Evolutionary conservation across 129 eudicot genomes (phyloP).

Genomic region (Ambrosia artemisiifolia): DNA sequence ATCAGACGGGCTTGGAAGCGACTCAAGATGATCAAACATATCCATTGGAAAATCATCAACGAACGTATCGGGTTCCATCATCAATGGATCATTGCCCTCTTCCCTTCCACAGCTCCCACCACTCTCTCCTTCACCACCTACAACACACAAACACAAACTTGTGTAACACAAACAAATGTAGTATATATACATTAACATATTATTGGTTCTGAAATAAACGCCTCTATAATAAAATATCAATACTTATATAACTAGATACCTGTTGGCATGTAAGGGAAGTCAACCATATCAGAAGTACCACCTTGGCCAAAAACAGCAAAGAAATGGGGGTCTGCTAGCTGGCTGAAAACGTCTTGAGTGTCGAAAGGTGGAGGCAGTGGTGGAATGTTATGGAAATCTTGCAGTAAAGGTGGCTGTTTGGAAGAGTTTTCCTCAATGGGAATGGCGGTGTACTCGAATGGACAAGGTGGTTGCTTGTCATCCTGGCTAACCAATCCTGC

Average conservation of each 20-base stretch:
- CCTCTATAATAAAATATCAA: neutral
- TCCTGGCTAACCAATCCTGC: constrained; percentile 30
- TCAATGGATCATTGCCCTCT: constrained; percentile 36
- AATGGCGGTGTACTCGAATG: constrained; percentile 22
- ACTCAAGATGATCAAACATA: constrained; percentile 73
- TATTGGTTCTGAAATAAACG: too few species aligned
- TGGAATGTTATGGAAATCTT: constrained; percentile 42
- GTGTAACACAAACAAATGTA: neutral
- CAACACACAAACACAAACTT: neutral
- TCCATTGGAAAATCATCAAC: constrained; percentile 82
- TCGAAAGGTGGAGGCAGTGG: constrained; percentile 44
- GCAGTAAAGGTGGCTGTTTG: constrained; percentile 20
- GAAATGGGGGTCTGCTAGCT: constrained; percentile 48
- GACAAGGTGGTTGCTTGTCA: constrained; percentile 25
- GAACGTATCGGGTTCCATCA: constrained; percentile 52
- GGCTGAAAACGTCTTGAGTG: constrained; percentile 41
- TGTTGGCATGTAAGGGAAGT: constrained; percentile 39
- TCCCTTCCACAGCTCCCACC: constrained; percentile 35
- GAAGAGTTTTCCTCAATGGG: constrained; percentile 35
- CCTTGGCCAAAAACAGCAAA: constrained; percentile 48
- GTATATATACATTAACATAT: neutral
- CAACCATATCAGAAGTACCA: constrained; percentile 36
- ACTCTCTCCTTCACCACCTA: constrained; percentile 41
- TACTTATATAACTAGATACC: constrained; percentile 12
- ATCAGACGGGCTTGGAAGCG: constrained; percentile 75